These are phyloP conservation scores for Eucalyptus tenuipes DNA, from an alignment of 345 rosid species.

Conservation along the genomic window DNA sequence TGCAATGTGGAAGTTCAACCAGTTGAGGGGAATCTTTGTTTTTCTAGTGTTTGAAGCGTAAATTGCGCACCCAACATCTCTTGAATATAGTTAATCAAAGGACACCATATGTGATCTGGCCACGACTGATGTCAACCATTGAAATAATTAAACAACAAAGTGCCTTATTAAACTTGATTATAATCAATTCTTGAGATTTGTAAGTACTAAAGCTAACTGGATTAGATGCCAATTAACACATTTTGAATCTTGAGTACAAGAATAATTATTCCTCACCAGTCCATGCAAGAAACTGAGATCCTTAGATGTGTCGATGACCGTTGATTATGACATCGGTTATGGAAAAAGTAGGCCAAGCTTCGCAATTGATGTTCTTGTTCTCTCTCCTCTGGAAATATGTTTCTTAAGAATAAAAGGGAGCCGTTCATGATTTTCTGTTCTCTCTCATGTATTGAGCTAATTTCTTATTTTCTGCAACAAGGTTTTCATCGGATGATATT, in stretches of 20 bases:
- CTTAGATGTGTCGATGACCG: not conserved
- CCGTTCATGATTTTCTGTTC: not conserved
- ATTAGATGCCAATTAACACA: not conserved
- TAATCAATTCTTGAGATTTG: not conserved
- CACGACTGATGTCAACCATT: not conserved
- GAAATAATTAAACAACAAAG: not conserved
- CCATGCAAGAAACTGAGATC: not conserved
- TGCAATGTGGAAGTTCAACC: not conserved
- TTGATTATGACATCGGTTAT: not conserved
- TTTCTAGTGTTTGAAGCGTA: not conserved
- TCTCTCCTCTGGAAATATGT: not conserved
- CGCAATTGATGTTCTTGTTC: not conserved
- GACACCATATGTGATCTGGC: not conserved
- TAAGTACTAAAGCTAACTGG: not conserved
- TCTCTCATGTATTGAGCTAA: not conserved
- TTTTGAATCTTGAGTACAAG: not conserved
- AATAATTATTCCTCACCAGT: not conserved
- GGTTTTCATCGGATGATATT: not conserved
- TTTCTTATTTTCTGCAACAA: not conserved
- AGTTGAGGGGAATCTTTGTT: not conserved
- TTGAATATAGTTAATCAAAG: not conserved
- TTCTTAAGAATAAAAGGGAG: not conserved
- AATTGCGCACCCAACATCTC: not conserved
- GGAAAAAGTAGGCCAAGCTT: not conserved
- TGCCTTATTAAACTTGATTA: not conserved